These are phyloP conservation scores for Penstemon barbatus DNA, from an alignment of 257 asterid species.

Conservation along the genomic window DNA sequence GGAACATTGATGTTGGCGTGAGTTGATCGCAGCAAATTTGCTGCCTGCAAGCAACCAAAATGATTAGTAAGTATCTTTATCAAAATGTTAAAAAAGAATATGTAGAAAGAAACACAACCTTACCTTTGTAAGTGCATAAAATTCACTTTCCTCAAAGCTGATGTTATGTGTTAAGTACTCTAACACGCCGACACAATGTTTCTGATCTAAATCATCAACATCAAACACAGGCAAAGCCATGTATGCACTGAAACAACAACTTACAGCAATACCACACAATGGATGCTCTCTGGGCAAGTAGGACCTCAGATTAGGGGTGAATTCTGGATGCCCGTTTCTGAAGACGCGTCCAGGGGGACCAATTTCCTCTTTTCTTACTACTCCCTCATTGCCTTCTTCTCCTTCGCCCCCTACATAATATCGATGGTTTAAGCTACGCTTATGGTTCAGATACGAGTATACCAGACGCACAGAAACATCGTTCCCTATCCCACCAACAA, in stretches of 20 bases:
- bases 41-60: too few species aligned
- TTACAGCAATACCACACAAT: not conserved
- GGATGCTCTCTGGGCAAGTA: slow-evolving; percentile 28
- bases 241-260: not conserved
- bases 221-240: not conserved
- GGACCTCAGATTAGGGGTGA: not conserved
- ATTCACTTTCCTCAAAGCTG: too few species aligned
- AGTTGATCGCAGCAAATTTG: too few species aligned
- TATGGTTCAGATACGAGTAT: slow-evolving; percentile 13
- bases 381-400: slow-evolving; percentile 2
- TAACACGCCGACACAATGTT: too few species aligned
- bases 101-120: too few species aligned
- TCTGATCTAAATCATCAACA: too few species aligned
- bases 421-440: not conserved
- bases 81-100: too few species aligned
- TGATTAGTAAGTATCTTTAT: too few species aligned
- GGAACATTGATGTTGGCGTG: too few species aligned
- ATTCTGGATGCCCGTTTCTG: not conserved
- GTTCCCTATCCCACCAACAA: not conserved
- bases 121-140: too few species aligned
- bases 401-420: slow-evolving; percentile 19
- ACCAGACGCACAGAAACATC: too few species aligned
- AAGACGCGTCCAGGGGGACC: not conserved
- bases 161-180: too few species aligned
- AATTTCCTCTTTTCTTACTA: not conserved